Base-by-base conservation (phyloP, 176 grass and related monocot genomes). In the Tillandsia fasciculata region DNA sequence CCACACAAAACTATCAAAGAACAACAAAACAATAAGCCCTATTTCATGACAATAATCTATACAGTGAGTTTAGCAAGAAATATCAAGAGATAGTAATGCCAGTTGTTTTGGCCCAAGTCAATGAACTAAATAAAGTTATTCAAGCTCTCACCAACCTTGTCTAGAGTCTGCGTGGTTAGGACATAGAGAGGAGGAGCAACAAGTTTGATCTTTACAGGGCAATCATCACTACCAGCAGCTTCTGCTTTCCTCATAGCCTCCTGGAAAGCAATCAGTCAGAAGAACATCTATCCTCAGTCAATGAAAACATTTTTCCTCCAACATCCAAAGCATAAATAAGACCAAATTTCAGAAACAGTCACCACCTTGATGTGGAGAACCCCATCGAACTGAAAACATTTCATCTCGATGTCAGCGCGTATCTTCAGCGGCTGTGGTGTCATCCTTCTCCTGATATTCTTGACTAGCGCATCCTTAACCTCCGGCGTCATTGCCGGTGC, bases 171-270 rank as follows among this genome's bases (percentile, higher is more conserved):
- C 68, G 90, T 95, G 24, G 90, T 95, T 29, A 95, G 77, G 69
- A 95, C 90, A 84, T 95, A 95, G 50, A 95, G 90, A 10, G 90
- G 90, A 74, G 90, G 86, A 53, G 90, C 90, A 76, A 95, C 90
- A 12, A 95, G 63, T 72, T 95, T 95, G 67, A 95, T 95, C 81
- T 90, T 95, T 69, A 95, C 91, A 61, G 91, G 91, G 64, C 87
- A 95, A 77, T 87, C 88, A 53, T 80, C 79, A 50, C 83, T 95
- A 59, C 91, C 91, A 51, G 74, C 68, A 50, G 87, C 87, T 87
- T 95, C 86, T 61, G 91, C 91, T 82, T 90, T 84, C 78, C 82
- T 90, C 91, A 95, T 95, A 48, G 91, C 91, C 84, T 84, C 65
- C 91, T 95, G 75, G 57, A 69, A 52, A 11, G 3, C 11, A 53